Evolutionary conservation across 2,329 filamentous ascomycete genomes (phyloP), one percentile per base, ranked within the genome.

Genomic region (Hypoxylon sp.): DNA sequence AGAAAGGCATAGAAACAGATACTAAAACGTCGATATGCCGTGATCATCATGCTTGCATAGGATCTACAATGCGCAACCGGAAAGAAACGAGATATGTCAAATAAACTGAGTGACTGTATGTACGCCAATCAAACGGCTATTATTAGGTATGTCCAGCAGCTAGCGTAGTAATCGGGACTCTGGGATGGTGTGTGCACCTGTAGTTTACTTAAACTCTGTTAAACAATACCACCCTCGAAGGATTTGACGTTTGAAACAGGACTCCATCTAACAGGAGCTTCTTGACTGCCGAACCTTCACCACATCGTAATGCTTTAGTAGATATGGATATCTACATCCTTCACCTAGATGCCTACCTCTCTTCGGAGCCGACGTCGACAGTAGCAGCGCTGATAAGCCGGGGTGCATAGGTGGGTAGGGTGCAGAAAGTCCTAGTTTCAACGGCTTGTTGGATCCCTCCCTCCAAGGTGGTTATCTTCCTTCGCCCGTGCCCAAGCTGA

Each of bases 221-320:
- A 52, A 45, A 49, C 14, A 43, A 23, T 23, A 51, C 62, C 41
- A 25, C 51, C 30, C 62, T 49, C 14, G 64, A 69, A 70, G 68
- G 68, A 70, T 70, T 63, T 50, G 32, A 41, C 38, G 53, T 45
- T 34, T 67, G 67, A 69, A 52, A 51, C 48, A 53, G n/a, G n/a
- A n/a, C n/a, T n/a, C n/a, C n/a, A n/a, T n/a, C n/a, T n/a, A 52
- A 51, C 48, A 53, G 32, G 13, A 59, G 14, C 36, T 11, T 57
- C 53, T 63, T 28, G 48, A 49, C 28, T 48, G 43, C 49, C 60
- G 51, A 51, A 32, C 45, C 45, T 14, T n/a, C 32, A 17, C 45
- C 11, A 43, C 45, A 17, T 52, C 53, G 38, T 53, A 41, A 55
- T 49, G 34, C 30, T 28, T 45, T 30, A 28, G 50, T 51, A 32